phyloP scores from a whole-genome alignment of 305 asterid species.

The Rubia peregrina region DNA sequence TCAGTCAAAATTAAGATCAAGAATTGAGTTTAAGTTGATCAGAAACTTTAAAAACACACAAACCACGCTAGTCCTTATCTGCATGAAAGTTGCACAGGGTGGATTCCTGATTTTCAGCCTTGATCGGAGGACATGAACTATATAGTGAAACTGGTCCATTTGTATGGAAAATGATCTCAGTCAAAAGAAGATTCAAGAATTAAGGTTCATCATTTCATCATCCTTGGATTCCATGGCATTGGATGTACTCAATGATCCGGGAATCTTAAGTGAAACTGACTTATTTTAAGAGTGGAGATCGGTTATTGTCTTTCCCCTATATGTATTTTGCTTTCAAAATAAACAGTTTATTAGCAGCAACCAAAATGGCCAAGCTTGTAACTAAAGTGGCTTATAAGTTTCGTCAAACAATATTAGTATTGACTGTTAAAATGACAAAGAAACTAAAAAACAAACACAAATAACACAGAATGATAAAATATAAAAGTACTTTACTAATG shows the following conservation, averaged over 20 bases:
- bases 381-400: too few relatives aligned
- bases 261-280: too few relatives aligned
- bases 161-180: constrained; percentile 1
- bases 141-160: background rate
- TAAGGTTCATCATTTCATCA: background rate
- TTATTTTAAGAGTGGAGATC: too few relatives aligned
- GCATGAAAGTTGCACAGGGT: background rate
- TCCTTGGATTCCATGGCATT: too few relatives aligned
- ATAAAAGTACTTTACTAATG: too few relatives aligned
- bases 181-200: background rate
- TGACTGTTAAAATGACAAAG: constrained; percentile 4
- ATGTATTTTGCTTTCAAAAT: too few relatives aligned
- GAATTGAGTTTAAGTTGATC: background rate
- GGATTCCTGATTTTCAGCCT: background rate
- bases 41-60: background rate
- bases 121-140: background rate
- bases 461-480: too few relatives aligned
- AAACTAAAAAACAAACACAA: background rate
- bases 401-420: too few relatives aligned
- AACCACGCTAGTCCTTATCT: background rate
- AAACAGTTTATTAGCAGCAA: too few relatives aligned
- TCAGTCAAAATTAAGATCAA: background rate
- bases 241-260: too few relatives aligned
- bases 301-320: too few relatives aligned
- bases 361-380: too few relatives aligned